These are phyloP conservation scores for Aspergillus sp. DNA, from an alignment of 2,329 filamentous ascomycete genomes.

Conservation along the genomic window DNA sequence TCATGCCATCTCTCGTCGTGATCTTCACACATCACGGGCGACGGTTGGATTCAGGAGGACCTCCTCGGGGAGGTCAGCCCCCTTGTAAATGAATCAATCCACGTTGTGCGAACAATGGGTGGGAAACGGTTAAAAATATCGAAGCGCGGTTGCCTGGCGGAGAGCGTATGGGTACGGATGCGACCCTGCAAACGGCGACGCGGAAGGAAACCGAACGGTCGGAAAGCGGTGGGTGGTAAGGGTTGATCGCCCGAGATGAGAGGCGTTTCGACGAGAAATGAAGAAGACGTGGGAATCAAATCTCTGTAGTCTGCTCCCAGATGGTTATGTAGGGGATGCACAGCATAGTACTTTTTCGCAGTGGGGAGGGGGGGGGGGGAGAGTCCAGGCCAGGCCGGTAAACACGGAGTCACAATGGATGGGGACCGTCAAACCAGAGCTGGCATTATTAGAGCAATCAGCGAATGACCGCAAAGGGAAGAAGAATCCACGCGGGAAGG, in stretches of 20 bases:
- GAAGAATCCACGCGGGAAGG: background rate
- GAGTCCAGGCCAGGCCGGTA: constrained; percentile 11
- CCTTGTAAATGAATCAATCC: constrained; percentile 35
- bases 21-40: constrained; percentile 31
- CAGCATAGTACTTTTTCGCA: constrained; percentile 15
- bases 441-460: constrained; percentile 1
- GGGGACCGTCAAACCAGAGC: background rate
- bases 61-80: constrained; percentile 43
- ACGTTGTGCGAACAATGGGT: constrained; percentile 27
- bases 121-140: background rate
- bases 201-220: background rate
- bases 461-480: background rate
- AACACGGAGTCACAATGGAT: constrained; percentile 13
- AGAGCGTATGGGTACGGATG: background rate
- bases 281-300: constrained; percentile 13
- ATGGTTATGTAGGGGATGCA: constrained; percentile 21
- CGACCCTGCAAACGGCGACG: background rate
- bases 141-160: background rate
- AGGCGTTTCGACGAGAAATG: background rate
- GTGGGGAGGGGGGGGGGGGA: constrained; percentile 13
- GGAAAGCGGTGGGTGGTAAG: background rate
- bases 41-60: constrained; percentile 34
- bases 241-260: background rate
- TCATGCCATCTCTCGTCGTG: constrained; percentile 22
- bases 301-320: constrained; percentile 13